Conservation (phyloP, 2,329 filamentous ascomycete species). For the Alternaria metachromatica region DNA sequence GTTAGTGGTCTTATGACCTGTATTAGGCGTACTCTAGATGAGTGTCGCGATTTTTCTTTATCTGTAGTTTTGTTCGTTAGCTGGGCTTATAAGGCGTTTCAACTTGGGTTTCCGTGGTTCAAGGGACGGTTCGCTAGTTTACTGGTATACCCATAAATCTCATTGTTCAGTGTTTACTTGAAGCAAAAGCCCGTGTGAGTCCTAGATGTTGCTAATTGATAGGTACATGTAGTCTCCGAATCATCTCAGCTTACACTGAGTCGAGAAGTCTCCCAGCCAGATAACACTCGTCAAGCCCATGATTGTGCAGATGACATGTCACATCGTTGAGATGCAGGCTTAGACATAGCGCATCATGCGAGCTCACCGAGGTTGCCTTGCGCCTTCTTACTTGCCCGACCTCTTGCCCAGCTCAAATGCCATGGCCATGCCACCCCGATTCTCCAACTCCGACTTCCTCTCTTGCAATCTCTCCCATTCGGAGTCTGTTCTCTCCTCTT, state of each 20-base stretch:
- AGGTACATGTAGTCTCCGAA: background rate
- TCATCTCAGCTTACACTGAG: background rate
- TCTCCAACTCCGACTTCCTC: background rate
- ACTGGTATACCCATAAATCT: background rate
- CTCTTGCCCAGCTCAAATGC: background rate
- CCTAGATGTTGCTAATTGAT: background rate
- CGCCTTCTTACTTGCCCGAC: background rate
- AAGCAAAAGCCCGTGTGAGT: no score
- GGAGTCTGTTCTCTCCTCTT: background rate
- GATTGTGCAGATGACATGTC: background rate
- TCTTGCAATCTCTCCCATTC: background rate
- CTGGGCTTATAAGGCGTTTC: background rate
- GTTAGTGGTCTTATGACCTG: background rate
- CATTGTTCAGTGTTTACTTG: background rate
- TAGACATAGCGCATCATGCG: background rate
- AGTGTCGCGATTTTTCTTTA: background rate
- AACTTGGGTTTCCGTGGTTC: background rate
- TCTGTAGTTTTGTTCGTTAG: background rate
- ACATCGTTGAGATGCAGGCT: background rate
- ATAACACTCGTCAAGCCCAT: background rate
- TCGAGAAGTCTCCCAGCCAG: background rate
- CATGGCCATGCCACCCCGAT: background rate
- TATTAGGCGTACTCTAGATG: background rate
- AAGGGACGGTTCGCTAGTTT: background rate
- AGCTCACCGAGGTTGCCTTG: background rate